Evolutionary conservation across 129 eudicot species (phyloP), one percentile per base, ranked within the genome.

Genomic region (Erigeron canadensis): DNA sequence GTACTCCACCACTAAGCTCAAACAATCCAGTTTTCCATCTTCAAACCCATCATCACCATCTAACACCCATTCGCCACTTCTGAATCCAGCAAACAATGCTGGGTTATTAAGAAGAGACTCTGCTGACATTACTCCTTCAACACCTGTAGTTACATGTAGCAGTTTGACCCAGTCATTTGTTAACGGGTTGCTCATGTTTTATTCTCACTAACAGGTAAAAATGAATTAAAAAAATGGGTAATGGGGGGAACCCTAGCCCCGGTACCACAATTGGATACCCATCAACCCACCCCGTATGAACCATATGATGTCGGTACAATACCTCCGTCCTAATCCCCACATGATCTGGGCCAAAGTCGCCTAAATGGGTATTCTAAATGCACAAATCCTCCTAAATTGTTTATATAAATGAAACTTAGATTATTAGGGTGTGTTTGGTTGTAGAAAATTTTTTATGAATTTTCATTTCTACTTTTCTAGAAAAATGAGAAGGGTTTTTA

Each of bases 41-140:
- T 77, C 85, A 47, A 51, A 76, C 9, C 55, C 59, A 17, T 79
- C 88, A 53, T 80, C 86, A 46, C 73, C 55, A 4, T 73, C 82
- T 42, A 7, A 66, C 23, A 65, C 89, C 91, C 95, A 90, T 57
- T 90, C 99, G 4, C 86, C 75, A 6, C 94, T 82, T 51, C 88
- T 70, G 76, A 78, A 95, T 51, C 99, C 97, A 46, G 85, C 96
- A 71, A 95, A 95, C 12, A 95, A 80, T 50, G 99, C 97, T 8
- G 97, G 99, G 66, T 95, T 95, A 62, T 95, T 95, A 28, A 95
- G 99, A 2, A 95, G 89, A 17, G 89, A 62, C 81, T 95, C 97
- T 1, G 99, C 97, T 38, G 99, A 90, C 51, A 90, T 91, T 7
- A 95, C 89, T 63, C 99, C 99, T 47, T 95, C 96, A 16, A 74